Percentiles rank a stretch among this genome's conserved stretches.
phyloP scores from a whole-genome alignment of 805 yeast species.

The Maudiozyma pseudohumilis region DNA sequence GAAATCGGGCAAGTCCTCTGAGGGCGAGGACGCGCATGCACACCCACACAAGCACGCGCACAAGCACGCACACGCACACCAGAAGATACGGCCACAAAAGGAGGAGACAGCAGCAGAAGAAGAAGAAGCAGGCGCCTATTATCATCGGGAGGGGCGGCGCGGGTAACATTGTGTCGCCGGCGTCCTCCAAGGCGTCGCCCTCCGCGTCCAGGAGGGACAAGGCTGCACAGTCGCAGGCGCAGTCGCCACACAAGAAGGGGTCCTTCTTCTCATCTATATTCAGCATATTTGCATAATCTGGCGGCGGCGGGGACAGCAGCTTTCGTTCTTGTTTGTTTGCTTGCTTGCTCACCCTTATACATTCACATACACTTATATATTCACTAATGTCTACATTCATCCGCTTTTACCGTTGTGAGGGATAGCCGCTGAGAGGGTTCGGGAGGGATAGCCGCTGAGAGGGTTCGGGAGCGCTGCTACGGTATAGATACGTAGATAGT shows the following conservation, averaged over 20 bases:
- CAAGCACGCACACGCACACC: background rate
- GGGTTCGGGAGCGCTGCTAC: no score
- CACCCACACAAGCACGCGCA: background rate
- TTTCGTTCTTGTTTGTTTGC: background rate
- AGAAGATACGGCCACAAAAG: background rate
- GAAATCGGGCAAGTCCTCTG: no score
- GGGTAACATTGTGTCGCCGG: conserved; percentile 28
- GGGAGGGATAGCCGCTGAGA: no score
- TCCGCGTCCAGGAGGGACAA: background rate
- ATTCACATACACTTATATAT: no score
- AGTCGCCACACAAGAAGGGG: background rate
- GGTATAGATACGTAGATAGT: no score
- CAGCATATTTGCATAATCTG: conserved; percentile 1
- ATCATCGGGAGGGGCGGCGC: conserved; percentile 30
- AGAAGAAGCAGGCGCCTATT: conserved; percentile 6
- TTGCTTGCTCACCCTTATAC: background rate
- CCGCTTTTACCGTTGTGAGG: no score
- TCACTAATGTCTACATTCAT: background rate
- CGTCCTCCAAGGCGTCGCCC: conserved; percentile 6
- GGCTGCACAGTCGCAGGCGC: background rate
- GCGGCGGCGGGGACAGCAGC: no score
- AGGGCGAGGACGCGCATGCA: no score
- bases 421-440: no score
- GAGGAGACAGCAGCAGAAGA: background rate
- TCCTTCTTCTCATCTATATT: background rate